Percentiles rank a stretch among this genome's conserved stretches.
Conservation (phyloP, 768 basidiomycete species). For the Sarcodon sp. region DNA sequence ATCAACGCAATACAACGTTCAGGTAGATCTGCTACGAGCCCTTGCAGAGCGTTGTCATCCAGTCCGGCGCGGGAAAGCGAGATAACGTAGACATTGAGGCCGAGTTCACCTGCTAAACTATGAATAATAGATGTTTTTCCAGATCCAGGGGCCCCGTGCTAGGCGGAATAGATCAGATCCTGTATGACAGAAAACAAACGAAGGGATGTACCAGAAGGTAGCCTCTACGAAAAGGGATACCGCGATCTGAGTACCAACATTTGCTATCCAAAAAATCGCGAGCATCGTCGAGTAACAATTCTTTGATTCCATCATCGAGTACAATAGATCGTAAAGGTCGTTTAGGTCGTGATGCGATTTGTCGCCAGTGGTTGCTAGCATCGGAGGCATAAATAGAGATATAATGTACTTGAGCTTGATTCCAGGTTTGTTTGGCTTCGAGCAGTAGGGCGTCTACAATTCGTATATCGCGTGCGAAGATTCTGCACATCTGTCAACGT, state of each 20-base stretch:
- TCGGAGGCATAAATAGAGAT: conserved; percentile 43
- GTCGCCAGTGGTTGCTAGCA: conserved; percentile 63
- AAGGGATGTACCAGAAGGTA: conserved; percentile 40
- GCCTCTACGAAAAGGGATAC: conserved; percentile 73
- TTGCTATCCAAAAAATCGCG: conserved; percentile 58
- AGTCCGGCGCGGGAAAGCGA: conserved; percentile 50
- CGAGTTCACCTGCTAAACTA: conserved; percentile 65
- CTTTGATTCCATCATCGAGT: conserved; percentile 56
- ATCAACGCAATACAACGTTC: conserved; percentile 64
- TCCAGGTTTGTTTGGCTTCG: conserved; percentile 40
- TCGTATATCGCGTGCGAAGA: conserved; percentile 31
- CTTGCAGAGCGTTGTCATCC: conserved; percentile 46
- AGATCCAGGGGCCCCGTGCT: conserved; percentile 65
- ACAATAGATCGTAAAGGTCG: conserved; percentile 57
- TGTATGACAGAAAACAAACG: conserved; percentile 1
- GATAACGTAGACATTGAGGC: conserved; percentile 60
- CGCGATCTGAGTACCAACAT: conserved; percentile 61
- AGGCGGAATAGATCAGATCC: not conserved
- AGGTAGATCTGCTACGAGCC: conserved; percentile 52
- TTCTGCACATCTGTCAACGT: conserved; percentile 18
- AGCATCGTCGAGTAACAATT: conserved; percentile 54
- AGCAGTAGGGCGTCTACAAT: conserved; percentile 39
- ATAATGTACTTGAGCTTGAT: conserved; percentile 33
- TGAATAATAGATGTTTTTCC: conserved; percentile 76
- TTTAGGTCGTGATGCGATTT: conserved; percentile 45